These are phyloP conservation scores for Trichophyton verrucosum DNA, from an alignment of 2,329 filamentous ascomycete genomes.

Conservation along the genomic window DNA sequence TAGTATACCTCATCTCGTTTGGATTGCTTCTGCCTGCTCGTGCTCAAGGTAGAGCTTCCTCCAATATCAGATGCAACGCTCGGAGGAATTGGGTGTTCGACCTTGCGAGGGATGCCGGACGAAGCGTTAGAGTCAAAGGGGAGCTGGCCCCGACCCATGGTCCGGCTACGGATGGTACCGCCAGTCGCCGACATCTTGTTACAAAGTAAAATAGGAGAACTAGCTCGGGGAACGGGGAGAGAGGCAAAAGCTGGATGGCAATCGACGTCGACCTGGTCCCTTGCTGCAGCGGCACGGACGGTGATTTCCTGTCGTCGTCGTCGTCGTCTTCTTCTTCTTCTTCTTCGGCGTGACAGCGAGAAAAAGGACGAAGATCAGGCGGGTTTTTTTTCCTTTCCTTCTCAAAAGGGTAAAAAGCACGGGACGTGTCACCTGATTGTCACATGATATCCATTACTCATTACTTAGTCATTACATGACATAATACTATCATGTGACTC, in stretches of 20 bases:
- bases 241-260: too few relatives aligned
- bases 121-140: conserved; percentile 42
- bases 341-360: background rate
- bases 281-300: too few relatives aligned
- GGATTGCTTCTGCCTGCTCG: conserved; percentile 88
- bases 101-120: conserved; percentile 50
- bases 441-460: background rate
- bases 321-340: too few relatives aligned
- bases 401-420: conserved; percentile 1
- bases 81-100: conserved; percentile 34
- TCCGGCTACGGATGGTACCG: conserved; percentile 44
- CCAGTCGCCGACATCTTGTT: conserved; percentile 43
- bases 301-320: too few relatives aligned
- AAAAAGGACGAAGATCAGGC: background rate
- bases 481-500: background rate
- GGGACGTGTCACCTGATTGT: background rate
- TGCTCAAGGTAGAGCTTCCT: conserved; percentile 61
- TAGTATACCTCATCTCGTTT: conserved; percentile 89
- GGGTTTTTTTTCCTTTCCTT: background rate
- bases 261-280: too few relatives aligned
- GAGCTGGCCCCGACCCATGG: conserved; percentile 43
- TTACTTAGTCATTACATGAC: background rate
- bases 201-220: conserved; percentile 7
- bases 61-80: conserved; percentile 40
- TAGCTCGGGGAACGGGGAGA: background rate